phyloP scores from a whole-genome alignment of 257 asterid genomes.

The Paraleonurus japonicus region DNA sequence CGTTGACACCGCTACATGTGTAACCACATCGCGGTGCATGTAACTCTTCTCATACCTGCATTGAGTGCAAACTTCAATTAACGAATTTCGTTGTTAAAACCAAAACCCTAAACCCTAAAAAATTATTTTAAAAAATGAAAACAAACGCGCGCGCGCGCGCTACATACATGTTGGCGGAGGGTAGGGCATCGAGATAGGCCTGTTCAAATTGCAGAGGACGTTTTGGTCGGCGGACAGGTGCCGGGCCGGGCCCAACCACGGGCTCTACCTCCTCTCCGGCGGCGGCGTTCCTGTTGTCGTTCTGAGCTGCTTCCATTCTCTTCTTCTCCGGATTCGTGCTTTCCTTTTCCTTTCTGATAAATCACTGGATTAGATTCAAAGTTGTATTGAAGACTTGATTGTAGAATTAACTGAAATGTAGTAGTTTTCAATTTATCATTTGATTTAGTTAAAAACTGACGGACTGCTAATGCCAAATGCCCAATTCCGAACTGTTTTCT shows the following conservation, averaged over 20 bases:
- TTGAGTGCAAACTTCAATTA: constrained; percentile 14
- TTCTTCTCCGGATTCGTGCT: not conserved
- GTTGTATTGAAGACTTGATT: not conserved
- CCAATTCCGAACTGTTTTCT: not conserved
- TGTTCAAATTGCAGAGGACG: constrained; percentile 94
- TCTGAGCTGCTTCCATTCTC: constrained; percentile 45
- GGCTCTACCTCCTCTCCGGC: constrained; percentile 48
- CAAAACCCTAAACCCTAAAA: constrained; percentile 35
- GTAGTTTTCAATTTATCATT: not conserved
- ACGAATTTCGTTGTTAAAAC: not conserved
- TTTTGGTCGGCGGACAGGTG: constrained; percentile 58
- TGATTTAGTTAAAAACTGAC: not conserved
- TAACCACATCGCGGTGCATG: constrained; percentile 98
- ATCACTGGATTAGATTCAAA: constrained; percentile 12
- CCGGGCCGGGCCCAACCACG: constrained; percentile 80
- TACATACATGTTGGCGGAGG: constrained; percentile 89
- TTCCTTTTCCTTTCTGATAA: not conserved
- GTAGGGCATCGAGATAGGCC: constrained; percentile 86
- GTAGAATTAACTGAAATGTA: not conserved
- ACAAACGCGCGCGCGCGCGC: not conserved
- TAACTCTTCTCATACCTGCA: constrained; percentile 98
- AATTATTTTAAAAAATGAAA: not conserved
- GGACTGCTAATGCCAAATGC: not conserved
- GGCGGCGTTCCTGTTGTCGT: constrained; percentile 37
- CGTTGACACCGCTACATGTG: constrained; percentile 91